A percentile compares a stretch with the other conserved stretches of the same genome.
These are phyloP conservation scores for Thermothelomyces thermophilus DNA, from an alignment of 2,329 filamentous ascomycete genomes.

Conservation along the genomic window DNA sequence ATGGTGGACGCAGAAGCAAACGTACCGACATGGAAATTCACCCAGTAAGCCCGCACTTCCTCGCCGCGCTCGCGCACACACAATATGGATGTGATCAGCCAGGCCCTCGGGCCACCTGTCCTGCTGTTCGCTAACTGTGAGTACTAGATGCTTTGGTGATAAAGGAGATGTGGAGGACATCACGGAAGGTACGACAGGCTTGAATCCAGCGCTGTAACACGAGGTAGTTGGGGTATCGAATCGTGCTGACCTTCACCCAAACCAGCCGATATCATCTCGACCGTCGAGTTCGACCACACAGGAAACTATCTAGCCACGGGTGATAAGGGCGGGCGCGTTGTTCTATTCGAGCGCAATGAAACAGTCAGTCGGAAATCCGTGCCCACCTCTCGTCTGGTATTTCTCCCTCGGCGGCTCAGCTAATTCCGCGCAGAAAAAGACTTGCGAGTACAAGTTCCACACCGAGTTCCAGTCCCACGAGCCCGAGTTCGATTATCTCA, in stretches of 20 bases:
- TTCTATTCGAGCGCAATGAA: slow-evolving; percentile 88
- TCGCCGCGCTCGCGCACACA: neutral
- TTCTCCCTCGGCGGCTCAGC: slow-evolving; percentile 15
- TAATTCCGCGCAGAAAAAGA: slow-evolving; percentile 75
- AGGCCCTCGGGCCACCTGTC: no score
- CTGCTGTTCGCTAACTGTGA: slow-evolving; percentile 9
- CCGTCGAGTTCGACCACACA: slow-evolving; percentile 84
- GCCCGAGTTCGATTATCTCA: slow-evolving; percentile 98
- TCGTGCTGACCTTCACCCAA: slow-evolving; percentile 19
- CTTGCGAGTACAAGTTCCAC: slow-evolving; percentile 99
- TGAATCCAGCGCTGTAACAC: neutral
- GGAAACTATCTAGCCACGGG: slow-evolving; percentile 87
- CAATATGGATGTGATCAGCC: neutral
- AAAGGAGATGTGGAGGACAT: slow-evolving; percentile 99
- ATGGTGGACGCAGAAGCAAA: slow-evolving; percentile 96
- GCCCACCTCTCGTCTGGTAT: neutral
- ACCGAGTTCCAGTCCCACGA: slow-evolving; percentile 99
- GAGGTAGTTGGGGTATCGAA: neutral
- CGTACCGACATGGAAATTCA: slow-evolving; percentile 99
- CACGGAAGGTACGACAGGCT: slow-evolving; percentile 67
- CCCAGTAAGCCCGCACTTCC: slow-evolving; percentile 64
- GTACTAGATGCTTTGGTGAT: slow-evolving; percentile 87
- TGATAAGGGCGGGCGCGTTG: slow-evolving; percentile 79
- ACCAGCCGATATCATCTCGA: slow-evolving; percentile 82
- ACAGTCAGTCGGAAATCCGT: slow-evolving; percentile 56